These are phyloP conservation scores for Aciculoconidium aculeatum DNA, from an alignment of 805 yeast species.

Conservation along the genomic window DNA sequence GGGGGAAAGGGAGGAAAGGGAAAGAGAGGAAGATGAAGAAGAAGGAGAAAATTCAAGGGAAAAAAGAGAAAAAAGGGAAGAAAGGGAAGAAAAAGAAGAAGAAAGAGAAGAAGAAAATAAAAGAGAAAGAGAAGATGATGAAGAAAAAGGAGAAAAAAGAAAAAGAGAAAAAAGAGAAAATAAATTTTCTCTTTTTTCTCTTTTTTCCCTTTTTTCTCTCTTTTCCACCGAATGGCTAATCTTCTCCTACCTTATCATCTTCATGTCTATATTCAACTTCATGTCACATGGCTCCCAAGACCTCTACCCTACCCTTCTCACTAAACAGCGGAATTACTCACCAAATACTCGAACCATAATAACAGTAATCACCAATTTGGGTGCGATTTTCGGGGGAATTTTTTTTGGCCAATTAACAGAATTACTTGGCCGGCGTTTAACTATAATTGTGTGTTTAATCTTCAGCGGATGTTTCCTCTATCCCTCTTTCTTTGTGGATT, in stretches of 20 bases:
- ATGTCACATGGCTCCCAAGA: slow-evolving; percentile 75
- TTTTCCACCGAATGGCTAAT: slow-evolving; percentile 24
- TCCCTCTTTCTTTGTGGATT: slow-evolving; percentile 30
- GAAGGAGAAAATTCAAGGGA: not conserved
- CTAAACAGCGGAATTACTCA: slow-evolving; percentile 44
- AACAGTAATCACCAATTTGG: slow-evolving; percentile 57
- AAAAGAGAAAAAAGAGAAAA: too few species aligned
- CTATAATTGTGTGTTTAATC: slow-evolving; percentile 28
- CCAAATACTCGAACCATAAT: slow-evolving; percentile 50
- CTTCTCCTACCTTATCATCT: slow-evolving; percentile 24
- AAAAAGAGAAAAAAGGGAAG: not conserved
- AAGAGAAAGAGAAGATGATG: not conserved
- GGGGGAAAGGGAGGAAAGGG: slow-evolving; percentile 3
- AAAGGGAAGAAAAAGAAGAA: too few species aligned
- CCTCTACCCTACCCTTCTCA: slow-evolving; percentile 58
- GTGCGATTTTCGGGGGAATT: slow-evolving; percentile 64
- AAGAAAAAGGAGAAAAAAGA: not conserved
- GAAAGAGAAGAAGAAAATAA: slow-evolving; percentile 1
- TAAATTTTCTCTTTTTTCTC: too few species aligned
- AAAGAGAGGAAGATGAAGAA: slow-evolving; percentile 1
- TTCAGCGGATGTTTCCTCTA: slow-evolving; percentile 55
- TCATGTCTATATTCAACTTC: slow-evolving; percentile 68
- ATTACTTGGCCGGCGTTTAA: slow-evolving; percentile 54
- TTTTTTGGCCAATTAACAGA: slow-evolving; percentile 54
- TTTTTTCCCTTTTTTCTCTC: slow-evolving; percentile 4